Evolutionary conservation across 345 rosid genomes (phyloP).

Genomic region (Salix arbutifolia): DNA sequence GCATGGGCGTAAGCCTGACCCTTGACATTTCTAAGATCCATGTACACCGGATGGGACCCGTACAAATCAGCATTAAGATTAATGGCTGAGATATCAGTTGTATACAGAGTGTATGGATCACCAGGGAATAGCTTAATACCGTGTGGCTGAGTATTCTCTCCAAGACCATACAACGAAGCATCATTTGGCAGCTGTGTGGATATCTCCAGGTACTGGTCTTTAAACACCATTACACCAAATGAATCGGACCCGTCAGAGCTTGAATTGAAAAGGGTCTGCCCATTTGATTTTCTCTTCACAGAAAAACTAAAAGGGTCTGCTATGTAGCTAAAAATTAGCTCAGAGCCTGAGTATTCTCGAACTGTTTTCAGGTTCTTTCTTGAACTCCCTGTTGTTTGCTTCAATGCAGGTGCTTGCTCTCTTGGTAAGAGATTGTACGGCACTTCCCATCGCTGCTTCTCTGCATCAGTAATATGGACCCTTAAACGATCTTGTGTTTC

Average conservation of each 20-base stretch:
- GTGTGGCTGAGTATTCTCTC: conserved; percentile 91
- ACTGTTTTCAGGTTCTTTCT: conserved; percentile 45
- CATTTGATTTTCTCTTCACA: conserved; percentile 73
- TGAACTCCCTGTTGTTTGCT: conserved; percentile 43
- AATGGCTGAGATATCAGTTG: conserved; percentile 75
- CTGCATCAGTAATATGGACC: conserved; percentile 84
- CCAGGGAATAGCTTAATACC: conserved; percentile 86
- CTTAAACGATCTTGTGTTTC: conserved; percentile 73
- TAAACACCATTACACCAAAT: conserved; percentile 67
- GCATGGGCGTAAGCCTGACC: conserved; percentile 66
- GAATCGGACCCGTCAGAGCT: conserved; percentile 47
- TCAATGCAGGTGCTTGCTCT: conserved; percentile 55
- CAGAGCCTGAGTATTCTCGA: conserved; percentile 57
- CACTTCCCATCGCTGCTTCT: conserved; percentile 87
- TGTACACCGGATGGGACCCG: conserved; percentile 90
- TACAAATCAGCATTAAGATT: conserved; percentile 83
- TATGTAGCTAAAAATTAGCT: conserved; percentile 57
- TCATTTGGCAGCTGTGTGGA: conserved; percentile 77
- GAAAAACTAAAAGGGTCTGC: conserved; percentile 83
- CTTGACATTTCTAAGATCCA: conserved; percentile 86
- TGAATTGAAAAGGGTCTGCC: conserved; percentile 75
- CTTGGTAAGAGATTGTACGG: conserved; percentile 83
- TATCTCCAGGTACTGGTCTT: conserved; percentile 93
- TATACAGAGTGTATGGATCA: conserved; percentile 91
- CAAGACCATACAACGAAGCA: conserved; percentile 84